Conservation (phyloP, 179 eudicot species). For the Spinacia oleracea region DNA sequence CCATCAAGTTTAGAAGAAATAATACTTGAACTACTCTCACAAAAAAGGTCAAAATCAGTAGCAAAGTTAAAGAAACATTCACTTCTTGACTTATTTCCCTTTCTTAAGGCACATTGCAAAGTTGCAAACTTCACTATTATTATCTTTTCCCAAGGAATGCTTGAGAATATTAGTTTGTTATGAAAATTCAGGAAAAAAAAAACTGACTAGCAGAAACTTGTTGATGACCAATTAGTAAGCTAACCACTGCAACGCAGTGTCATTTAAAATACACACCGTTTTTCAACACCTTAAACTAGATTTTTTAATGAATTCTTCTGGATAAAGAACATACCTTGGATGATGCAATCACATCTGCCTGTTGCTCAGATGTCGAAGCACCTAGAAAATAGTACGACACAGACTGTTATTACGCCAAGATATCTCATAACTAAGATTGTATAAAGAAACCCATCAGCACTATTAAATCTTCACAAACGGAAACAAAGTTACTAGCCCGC, state of each 20-base stretch:
- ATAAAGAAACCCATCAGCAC: background rate
- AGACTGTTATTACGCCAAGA: background rate
- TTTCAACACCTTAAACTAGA: background rate
- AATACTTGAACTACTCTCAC: background rate
- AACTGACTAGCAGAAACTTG: background rate
- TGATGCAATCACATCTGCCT: conserved; percentile 78
- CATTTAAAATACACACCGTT: background rate
- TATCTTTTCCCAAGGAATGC: background rate
- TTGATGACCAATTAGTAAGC: background rate
- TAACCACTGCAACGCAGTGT: background rate
- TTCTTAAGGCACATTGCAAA: background rate
- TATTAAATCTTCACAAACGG: background rate
- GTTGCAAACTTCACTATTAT: background rate
- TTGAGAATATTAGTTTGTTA: background rate
- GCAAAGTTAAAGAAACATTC: background rate
- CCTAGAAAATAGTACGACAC: conserved; percentile 47
- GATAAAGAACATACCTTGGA: conserved; percentile 56
- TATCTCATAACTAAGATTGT: background rate
- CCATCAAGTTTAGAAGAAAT: background rate
- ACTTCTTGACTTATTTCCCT: background rate
- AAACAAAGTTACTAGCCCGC: background rate
- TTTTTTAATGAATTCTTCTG: background rate
- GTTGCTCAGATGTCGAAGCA: conserved; percentile 47
- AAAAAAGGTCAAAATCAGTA: background rate
- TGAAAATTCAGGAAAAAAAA: background rate